Percentiles rank a stretch among this genome's conserved stretches.
Conservation (phyloP, 2,329 filamentous ascomycete species). For the Colletotrichum camelliae region DNA sequence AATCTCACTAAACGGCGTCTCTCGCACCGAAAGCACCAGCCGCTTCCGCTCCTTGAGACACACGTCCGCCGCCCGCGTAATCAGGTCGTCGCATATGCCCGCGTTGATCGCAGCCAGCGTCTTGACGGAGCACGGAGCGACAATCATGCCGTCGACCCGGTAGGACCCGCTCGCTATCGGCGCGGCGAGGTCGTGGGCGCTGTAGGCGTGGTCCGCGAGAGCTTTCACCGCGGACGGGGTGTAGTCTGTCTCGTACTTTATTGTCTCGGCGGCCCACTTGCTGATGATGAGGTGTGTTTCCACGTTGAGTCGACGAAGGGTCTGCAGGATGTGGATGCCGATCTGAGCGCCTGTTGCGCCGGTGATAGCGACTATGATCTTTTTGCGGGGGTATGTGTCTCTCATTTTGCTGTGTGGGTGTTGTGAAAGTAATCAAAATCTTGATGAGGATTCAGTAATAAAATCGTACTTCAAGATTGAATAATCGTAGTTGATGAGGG, state of each 20-base stretch:
- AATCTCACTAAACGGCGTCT: conserved; percentile 52
- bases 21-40: conserved; percentile 45
- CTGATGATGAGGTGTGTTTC: conserved; percentile 54
- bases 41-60: conserved; percentile 48
- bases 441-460: not conserved
- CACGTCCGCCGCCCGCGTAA: conserved; percentile 50
- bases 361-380: conserved; percentile 54
- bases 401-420: not conserved
- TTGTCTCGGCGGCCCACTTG: conserved; percentile 53
- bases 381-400: conserved; percentile 20
- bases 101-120: conserved; percentile 46
- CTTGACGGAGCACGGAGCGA: conserved; percentile 54
- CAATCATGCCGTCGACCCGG: conserved; percentile 48
- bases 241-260: conserved; percentile 44
- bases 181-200: conserved; percentile 47
- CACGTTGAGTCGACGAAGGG: conserved; percentile 44
- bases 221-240: not conserved
- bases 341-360: conserved; percentile 52
- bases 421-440: not conserved
- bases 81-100: conserved; percentile 50
- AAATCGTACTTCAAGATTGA: not conserved
- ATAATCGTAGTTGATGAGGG: not conserved
- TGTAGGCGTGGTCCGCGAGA: conserved; percentile 18
- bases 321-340: conserved; percentile 45
- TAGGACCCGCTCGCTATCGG: conserved; percentile 51